Percentiles rank a stretch among this genome's conserved stretches.
Evolutionary conservation across 2,329 filamentous ascomycete genomes (phyloP).

Genomic region (Teratosphaeria zuluensis): DNA sequence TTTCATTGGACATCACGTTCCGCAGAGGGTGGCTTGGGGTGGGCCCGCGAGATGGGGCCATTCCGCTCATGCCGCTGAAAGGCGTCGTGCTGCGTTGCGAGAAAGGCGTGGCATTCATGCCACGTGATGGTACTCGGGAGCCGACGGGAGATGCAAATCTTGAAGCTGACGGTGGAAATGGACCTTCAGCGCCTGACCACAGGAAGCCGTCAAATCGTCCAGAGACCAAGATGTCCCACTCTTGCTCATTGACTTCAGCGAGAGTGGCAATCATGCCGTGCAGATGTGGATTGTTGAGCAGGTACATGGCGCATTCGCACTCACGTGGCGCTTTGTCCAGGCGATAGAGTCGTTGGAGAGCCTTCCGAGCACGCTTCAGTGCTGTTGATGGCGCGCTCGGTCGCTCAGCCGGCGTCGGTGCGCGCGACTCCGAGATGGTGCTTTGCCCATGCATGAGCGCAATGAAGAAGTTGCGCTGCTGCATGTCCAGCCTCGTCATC

Average conservation of each 20-base stretch:
- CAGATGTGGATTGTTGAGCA: conserved; percentile 70
- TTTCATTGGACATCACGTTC: conserved; percentile 15
- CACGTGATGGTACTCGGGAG: conserved; percentile 25
- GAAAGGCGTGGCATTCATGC: conserved; percentile 33
- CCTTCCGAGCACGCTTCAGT: conserved; percentile 62
- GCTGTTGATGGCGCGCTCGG: conserved; percentile 47
- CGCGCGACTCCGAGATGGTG: conserved; percentile 43
- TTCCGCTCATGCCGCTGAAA: conserved; percentile 49
- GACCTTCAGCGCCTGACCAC: conserved; percentile 76
- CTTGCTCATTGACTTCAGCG: conserved; percentile 77
- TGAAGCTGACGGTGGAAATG: conserved; percentile 25
- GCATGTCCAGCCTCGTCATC: conserved; percentile 69
- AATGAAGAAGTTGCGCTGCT: conserved; percentile 73
- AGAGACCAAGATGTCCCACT: conserved; percentile 92
- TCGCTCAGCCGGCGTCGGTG: conserved; percentile 53
- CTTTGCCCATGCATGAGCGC: conserved; percentile 58
- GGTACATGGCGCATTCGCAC: conserved; percentile 74
- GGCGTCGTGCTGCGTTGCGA: conserved; percentile 38
- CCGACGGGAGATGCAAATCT: conserved; percentile 17
- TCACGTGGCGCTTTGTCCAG: conserved; percentile 65
- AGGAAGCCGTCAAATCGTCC: conserved; percentile 93
- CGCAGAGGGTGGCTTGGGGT: conserved; percentile 39
- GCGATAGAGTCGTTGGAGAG: conserved; percentile 78
- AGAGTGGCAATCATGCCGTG: conserved; percentile 83
- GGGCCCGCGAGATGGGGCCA: conserved; percentile 34